Evolutionary conservation across 108 stramenopile genomes (phyloP), one percentile per base, ranked within the genome.

Genomic region (Phaeodactylum tricornutum): DNA sequence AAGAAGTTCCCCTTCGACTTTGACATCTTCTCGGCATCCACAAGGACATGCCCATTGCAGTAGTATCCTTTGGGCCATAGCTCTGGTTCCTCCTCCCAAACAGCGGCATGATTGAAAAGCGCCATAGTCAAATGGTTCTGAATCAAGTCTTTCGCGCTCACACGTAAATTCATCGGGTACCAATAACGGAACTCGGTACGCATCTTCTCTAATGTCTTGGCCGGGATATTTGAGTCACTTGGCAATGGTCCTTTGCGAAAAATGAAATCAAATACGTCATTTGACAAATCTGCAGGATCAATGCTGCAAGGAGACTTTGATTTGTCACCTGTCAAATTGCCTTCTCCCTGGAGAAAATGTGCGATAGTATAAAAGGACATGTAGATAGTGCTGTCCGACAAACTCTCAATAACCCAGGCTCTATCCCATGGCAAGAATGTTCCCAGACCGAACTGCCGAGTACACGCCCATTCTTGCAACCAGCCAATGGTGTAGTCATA

Each of bases 381-480:
- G 81, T 98, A 97, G 50, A 98, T 96, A 29, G 97, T 98, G 58
- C 83, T 86, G 71, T 98, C 97, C 34, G 89, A 90, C 34, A 97
- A 71, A 58, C 85, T 88, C 62, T 98, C 97, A 64, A 98, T 98
- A 15, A 98, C 93, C 86, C 92, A 98, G 40, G 67, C 61, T 50
- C 77, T 74, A 68, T 98, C 97, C 97, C 97, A 98, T 5, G 97
- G 97, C 29, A 98, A 61, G 44, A 62, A 69, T 5, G 97, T 96
- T 48, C 97, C 97, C 33, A 98, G 74, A 20, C 97, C 97, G 59
- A 98, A 98, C 40, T 89, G 82, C 16, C 97, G 67, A 14, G 92
- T 91, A 72, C 97, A 98, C 4, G 97, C 97, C 97, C 97, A 98
- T 71, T 96, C 95, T 67, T 95, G 82, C 41, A 98, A 56, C 97